Percentiles rank a stretch among this genome's conserved stretches.
Evolutionary conservation across 2,329 filamentous ascomycete genomes (phyloP).

Genomic region (Stromatinia cepivora): DNA sequence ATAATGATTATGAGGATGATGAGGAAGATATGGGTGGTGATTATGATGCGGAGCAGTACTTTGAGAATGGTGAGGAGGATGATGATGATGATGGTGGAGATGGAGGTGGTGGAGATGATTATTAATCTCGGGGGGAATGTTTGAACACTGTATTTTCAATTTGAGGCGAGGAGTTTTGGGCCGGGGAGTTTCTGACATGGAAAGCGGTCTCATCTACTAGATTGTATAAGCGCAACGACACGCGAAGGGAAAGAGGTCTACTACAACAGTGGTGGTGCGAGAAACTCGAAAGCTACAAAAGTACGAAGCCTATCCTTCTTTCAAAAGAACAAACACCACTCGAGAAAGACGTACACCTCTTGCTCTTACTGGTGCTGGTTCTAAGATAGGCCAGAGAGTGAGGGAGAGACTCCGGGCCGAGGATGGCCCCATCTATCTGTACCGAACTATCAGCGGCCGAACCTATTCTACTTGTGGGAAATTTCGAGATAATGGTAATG

Average conservation of each 20-base stretch:
- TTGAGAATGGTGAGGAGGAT: conserved; percentile 57
- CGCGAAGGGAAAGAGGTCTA: background rate
- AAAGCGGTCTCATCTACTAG: background rate
- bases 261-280: no score
- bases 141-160: background rate
- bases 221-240: background rate
- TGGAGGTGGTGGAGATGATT: conserved; percentile 42
- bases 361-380: background rate
- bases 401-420: background rate
- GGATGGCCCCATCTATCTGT: no score
- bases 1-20: conserved; percentile 54
- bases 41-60: conserved; percentile 66
- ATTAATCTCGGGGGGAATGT: conserved; percentile 21
- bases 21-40: conserved; percentile 61
- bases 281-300: background rate
- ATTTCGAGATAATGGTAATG: background rate
- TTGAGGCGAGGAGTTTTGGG: background rate
- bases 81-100: conserved; percentile 46
- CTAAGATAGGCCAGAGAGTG: background rate
- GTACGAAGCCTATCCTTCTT: no score
- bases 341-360: no score
- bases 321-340: background rate
- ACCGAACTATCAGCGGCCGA: no score
- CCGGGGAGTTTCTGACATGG: background rate
- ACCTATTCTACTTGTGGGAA: no score